Percentiles rank a stretch among this genome's conserved stretches.
phyloP scores from a whole-genome alignment of 169 alveolate genomes.

The Pseudocohnilembus persalinus region DNA sequence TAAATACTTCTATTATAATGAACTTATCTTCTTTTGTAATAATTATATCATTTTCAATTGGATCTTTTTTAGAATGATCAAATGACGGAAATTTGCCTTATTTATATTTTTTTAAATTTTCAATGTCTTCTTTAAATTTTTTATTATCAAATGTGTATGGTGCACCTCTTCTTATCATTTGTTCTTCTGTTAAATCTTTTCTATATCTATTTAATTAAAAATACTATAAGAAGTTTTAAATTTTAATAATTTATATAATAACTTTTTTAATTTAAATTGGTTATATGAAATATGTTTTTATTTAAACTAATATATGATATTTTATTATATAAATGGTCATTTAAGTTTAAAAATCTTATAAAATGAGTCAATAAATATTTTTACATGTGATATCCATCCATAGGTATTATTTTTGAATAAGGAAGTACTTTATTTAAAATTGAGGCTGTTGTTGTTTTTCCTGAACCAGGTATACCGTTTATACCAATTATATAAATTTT shows the following conservation, averaged over 20 bases:
- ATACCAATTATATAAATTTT: constrained; percentile 12
- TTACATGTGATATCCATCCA: constrained; percentile 41
- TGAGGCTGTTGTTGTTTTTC: constrained; percentile 17
- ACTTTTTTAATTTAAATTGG: too few relatives aligned
- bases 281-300: too few relatives aligned
- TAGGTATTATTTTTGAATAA: constrained; percentile 18
- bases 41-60: constrained; percentile 16
- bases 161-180: constrained; percentile 33
- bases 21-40: constrained; percentile 13
- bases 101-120: not conserved
- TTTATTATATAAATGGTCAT: too few relatives aligned
- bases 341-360: too few relatives aligned
- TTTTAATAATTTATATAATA: too few relatives aligned
- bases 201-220: not conserved
- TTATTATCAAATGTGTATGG: constrained; percentile 20
- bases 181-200: constrained; percentile 27
- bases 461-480: constrained; percentile 36
- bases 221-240: too few relatives aligned
- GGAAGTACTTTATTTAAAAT: not conserved
- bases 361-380: too few relatives aligned
- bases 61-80: constrained; percentile 28
- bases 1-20: constrained; percentile 26
- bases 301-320: too few relatives aligned
- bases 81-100: constrained; percentile 20
- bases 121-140: constrained; percentile 10